Evolutionary conservation across 1,284 basidiomycete species (phyloP), one percentile per base, ranked within the genome.

Genomic region (Ustilago trichophora): DNA sequence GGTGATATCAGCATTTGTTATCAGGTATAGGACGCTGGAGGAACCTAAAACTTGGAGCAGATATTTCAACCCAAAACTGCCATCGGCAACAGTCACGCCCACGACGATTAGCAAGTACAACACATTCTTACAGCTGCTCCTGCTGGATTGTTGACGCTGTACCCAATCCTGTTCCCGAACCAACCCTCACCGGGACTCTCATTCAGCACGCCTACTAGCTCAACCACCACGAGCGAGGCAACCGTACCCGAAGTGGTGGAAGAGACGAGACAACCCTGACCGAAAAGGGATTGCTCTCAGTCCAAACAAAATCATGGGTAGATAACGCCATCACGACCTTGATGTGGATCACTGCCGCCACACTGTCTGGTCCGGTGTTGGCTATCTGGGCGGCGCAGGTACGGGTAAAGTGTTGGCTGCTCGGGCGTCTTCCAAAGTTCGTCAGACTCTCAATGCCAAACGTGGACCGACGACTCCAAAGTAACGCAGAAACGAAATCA

Each of bases 41-140:
- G 84, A 85, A 41, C 95, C 95, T 2, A 94, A 95, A 89, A 97
- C 93, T 0, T 88, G 92, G 75, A 80, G 84, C 40, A 87, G 95
- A 32, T 98, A 98, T 82, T 98, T 93, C 89, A 92, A 98, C 80
- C 91, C 95, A 58, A 90, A 90, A 12, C 88, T 98, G 59, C 93
- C 95, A 1, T 93, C 92, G 1, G 95, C 92, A 0, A 92, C 95
- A 81, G 93, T 98, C 7, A 87, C 87, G 24, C 94, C 94, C 0
- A 97, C 94, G 5, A 86, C 50, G 42, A 52, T 80, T 6, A 55
- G 72, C 62, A 78, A 76, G 54, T 86, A 92, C 73, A 98, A 98
- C 81, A 98, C 95, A 0, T 90, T 91, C 7, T 85, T 98, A 3
- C 95, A 98, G 82, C 87, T 98, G 6, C 80, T 90, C 4, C 85